Conservation (phyloP, 1,139 yeast species). For the Yamadazyma buinensis region DNA sequence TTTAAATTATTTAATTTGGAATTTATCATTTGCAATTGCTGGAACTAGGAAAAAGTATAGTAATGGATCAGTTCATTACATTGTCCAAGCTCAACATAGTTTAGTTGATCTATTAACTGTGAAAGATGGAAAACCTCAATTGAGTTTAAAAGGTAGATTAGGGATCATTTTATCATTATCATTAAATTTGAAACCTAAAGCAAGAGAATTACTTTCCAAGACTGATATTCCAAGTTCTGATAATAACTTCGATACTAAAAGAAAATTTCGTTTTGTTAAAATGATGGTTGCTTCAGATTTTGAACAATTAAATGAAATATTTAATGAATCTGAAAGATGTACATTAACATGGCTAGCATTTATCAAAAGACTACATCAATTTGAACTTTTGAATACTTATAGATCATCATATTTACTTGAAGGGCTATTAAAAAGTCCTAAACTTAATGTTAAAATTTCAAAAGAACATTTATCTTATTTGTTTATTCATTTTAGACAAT, state of each 20-base stretch:
- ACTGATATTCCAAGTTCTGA: not conserved
- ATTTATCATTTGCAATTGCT: slow-evolving; percentile 15
- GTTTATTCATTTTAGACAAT: slow-evolving; percentile 23
- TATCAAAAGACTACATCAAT: slow-evolving; percentile 27
- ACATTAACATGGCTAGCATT: slow-evolving; percentile 36
- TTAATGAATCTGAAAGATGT: slow-evolving; percentile 27
- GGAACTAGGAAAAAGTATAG: not conserved
- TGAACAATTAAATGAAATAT: slow-evolving; percentile 28
- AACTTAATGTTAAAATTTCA: slow-evolving; percentile 15
- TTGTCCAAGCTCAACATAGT: not conserved
- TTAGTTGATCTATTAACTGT: not conserved
- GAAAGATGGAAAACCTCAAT: slow-evolving; percentile 1
- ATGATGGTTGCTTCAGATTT: slow-evolving; percentile 28
- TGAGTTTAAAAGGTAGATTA: slow-evolving; percentile 33
- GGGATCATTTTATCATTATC: slow-evolving; percentile 35
- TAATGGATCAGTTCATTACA: not conserved
- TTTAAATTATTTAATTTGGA: slow-evolving; percentile 24
- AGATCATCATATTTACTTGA: slow-evolving; percentile 25
- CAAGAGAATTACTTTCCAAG: slow-evolving; percentile 9
- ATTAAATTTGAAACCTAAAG: slow-evolving; percentile 22
- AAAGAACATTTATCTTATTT: slow-evolving; percentile 28
- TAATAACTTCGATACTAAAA: slow-evolving; percentile 9
- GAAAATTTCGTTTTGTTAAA: slow-evolving; percentile 20
- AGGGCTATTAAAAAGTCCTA: not conserved
- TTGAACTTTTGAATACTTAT: slow-evolving; percentile 29